Percentiles rank a stretch among this genome's conserved stretches.
Conservation (phyloP, 495 filamentous ascomycete genomes). For the Xylaria acuta region DNA sequence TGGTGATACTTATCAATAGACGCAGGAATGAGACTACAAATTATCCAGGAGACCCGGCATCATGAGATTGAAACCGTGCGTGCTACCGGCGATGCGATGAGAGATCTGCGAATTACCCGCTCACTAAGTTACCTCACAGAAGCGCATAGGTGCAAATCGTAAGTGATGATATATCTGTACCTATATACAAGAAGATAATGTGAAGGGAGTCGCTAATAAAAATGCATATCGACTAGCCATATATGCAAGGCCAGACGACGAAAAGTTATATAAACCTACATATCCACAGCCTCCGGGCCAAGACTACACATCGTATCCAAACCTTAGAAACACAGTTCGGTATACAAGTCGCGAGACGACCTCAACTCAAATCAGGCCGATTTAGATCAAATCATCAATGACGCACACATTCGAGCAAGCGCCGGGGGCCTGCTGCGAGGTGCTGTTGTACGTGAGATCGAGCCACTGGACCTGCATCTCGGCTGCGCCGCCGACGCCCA, state of each 20-base stretch:
- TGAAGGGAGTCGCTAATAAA: background rate
- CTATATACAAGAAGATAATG: conserved; percentile 12
- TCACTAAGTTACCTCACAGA: background rate
- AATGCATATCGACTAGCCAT: background rate
- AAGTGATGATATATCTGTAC: background rate
- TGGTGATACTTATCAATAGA: background rate
- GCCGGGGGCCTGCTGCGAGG: conserved; percentile 32
- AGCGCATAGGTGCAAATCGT: background rate
- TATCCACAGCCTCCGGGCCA: background rate
- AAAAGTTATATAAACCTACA: background rate
- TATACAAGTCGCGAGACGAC: background rate
- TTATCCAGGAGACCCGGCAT: background rate
- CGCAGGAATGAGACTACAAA: background rate
- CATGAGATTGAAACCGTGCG: background rate
- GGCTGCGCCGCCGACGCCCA: conserved; percentile 63
- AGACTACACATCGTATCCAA: background rate
- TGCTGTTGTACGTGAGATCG: conserved; percentile 72
- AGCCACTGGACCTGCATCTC: conserved; percentile 76
- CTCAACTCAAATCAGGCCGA: background rate
- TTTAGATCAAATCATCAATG: conserved; percentile 29
- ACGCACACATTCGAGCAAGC: conserved; percentile 37
- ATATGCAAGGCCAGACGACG: background rate
- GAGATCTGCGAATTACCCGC: background rate
- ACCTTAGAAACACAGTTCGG: background rate
- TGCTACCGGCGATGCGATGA: background rate